Percentiles rank a stretch among this genome's conserved stretches.
Evolutionary conservation across 225 moss, liverwort and hornwort genomes (phyloP).

Genomic region (Bryum argenteum): DNA sequence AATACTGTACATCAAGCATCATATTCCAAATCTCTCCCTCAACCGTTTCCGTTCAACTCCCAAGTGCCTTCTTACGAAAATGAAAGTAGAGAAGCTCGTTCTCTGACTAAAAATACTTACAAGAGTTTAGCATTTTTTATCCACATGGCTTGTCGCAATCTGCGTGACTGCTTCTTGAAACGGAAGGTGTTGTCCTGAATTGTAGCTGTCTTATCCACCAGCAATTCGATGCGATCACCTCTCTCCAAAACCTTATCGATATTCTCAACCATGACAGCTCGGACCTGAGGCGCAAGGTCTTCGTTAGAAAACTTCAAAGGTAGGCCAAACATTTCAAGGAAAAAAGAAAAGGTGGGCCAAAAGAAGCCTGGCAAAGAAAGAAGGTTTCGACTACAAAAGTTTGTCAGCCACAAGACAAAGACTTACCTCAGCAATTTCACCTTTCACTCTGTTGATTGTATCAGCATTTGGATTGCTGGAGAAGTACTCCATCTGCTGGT

Average conservation of each 20-base stretch:
- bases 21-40: not conserved
- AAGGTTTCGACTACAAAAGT: not conserved
- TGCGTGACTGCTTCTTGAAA: slow-evolving; percentile 93
- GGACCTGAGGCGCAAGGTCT: slow-evolving; percentile 52
- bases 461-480: slow-evolving; percentile 91
- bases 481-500: slow-evolving; percentile 98
- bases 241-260: slow-evolving; percentile 96
- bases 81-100: not conserved
- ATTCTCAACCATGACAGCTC: slow-evolving; percentile 93
- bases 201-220: slow-evolving; percentile 90
- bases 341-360: not conserved
- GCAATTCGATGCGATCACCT: slow-evolving; percentile 89
- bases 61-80: not conserved
- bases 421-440: slow-evolving; percentile 83
- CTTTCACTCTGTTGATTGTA: slow-evolving; percentile 91
- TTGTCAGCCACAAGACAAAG: not conserved
- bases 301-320: slow-evolving; percentile 7
- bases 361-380: not conserved
- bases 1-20: not conserved
- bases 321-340: not conserved
- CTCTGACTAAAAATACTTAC: slow-evolving; percentile 44
- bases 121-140: slow-evolving; percentile 90
- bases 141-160: slow-evolving; percentile 91
- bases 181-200: slow-evolving; percentile 88
- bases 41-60: not conserved